phyloP scores from a whole-genome alignment of 1,284 basidiomycete genomes.

The Ceratobasidium theobromae region DNA sequence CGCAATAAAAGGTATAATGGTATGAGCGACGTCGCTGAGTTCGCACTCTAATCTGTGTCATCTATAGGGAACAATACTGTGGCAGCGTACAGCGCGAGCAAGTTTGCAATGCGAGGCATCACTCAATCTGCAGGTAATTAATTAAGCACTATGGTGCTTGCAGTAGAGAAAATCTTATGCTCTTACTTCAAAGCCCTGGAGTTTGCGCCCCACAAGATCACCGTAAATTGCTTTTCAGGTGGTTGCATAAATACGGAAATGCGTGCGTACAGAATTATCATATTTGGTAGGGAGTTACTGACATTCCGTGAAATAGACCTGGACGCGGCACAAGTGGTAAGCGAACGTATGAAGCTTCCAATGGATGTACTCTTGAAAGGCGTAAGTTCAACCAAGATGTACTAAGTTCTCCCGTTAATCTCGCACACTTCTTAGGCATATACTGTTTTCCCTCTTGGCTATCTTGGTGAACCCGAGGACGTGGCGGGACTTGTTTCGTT shows the following conservation, averaged over 20 bases:
- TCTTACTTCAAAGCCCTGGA: slow-evolving; percentile 34
- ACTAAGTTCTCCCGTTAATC: background rate
- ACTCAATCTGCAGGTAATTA: slow-evolving; percentile 36
- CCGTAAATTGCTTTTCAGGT: slow-evolving; percentile 39
- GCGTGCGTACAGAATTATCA: slow-evolving; percentile 27
- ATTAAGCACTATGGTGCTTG: background rate
- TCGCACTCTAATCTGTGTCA: too few relatives aligned
- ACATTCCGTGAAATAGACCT: too few relatives aligned
- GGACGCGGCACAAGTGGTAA: slow-evolving; percentile 2
- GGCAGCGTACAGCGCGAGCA: slow-evolving; percentile 34
- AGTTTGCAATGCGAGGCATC: slow-evolving; percentile 39
- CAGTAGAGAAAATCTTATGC: background rate
- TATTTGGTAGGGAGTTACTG: slow-evolving; percentile 1
- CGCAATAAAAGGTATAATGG: slow-evolving; percentile 37
- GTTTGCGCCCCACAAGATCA: slow-evolving; percentile 38
- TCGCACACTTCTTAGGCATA: background rate
- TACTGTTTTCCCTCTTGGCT: slow-evolving; percentile 30
- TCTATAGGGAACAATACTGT: slow-evolving; percentile 17
- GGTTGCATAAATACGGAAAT: slow-evolving; percentile 38
- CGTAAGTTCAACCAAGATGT: background rate
- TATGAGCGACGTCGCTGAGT: too few relatives aligned
- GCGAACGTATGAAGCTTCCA: slow-evolving; percentile 23
- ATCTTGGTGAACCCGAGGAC: slow-evolving; percentile 38
- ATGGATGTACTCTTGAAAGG: slow-evolving; percentile 30
- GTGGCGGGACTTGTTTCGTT: slow-evolving; percentile 39